Conservation (phyloP, 805 yeast species). For the Alloascoidea africana region DNA sequence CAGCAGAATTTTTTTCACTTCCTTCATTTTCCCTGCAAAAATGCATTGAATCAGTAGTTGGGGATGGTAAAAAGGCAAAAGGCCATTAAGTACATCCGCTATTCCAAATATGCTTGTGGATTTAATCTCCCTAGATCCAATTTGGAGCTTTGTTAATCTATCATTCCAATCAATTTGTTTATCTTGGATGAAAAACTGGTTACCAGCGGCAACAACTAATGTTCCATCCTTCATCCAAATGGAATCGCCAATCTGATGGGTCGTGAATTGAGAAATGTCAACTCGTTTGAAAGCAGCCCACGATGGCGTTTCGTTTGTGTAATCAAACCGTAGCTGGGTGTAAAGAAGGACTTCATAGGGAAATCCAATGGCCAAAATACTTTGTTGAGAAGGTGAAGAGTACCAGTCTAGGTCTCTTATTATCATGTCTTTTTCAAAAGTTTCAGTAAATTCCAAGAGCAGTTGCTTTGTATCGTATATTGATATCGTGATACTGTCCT, state of each 20-base stretch:
- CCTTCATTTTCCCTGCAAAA: conserved; percentile 38
- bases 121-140: conserved; percentile 31
- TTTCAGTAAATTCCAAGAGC: conserved; percentile 45
- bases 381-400: conserved; percentile 44
- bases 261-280: conserved; percentile 54
- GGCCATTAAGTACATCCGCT: conserved; percentile 72
- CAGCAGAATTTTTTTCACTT: conserved; percentile 42
- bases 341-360: conserved; percentile 44
- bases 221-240: conserved; percentile 73
- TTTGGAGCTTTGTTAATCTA: conserved; percentile 32
- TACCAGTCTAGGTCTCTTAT: conserved; percentile 86
- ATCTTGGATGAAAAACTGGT: conserved; percentile 76
- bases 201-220: conserved; percentile 76
- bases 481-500: conserved; percentile 30
- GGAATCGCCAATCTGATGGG: conserved; percentile 79
- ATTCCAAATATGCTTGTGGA: conserved; percentile 38
- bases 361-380: conserved; percentile 73
- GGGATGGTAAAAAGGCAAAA: conserved; percentile 83
- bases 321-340: conserved; percentile 78
- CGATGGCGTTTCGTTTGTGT: conserved; percentile 66
- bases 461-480: conserved; percentile 72
- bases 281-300: conserved; percentile 64
- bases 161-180: conserved; percentile 44
- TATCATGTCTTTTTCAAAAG: conserved; percentile 17
- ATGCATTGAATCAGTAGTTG: conserved; percentile 68